These are phyloP conservation scores for Aspergillus transmontanensis DNA, from an alignment of 2,329 filamentous ascomycete genomes.

Conservation along the genomic window DNA sequence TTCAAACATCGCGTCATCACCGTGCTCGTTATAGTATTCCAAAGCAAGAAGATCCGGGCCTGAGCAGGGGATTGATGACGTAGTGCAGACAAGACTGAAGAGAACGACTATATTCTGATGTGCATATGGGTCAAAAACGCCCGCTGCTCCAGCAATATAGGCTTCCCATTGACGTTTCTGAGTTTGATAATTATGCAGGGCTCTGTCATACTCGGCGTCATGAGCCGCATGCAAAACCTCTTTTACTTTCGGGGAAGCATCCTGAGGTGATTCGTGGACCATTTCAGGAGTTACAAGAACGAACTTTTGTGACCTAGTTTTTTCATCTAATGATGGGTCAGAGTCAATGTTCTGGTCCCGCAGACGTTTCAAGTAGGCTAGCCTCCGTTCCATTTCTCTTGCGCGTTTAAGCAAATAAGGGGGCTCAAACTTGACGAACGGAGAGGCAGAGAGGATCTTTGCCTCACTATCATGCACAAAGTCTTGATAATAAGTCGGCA, in stretches of 20 bases:
- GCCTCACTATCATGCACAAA: slow-evolving; percentile 93
- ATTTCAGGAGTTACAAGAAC: slow-evolving; percentile 93
- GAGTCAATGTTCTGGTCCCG: slow-evolving; percentile 65
- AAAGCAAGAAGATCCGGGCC: slow-evolving; percentile 89
- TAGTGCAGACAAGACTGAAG: slow-evolving; percentile 90
- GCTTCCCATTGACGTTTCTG: slow-evolving; percentile 97
- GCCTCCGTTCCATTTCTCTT: slow-evolving; percentile 82
- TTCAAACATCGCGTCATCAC: slow-evolving; percentile 67
- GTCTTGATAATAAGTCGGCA: slow-evolving; percentile 91
- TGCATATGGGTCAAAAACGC: slow-evolving; percentile 90
- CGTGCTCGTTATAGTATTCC: slow-evolving; percentile 90
- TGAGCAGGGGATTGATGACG: slow-evolving; percentile 88
- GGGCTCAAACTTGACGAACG: slow-evolving; percentile 92
- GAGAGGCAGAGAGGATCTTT: slow-evolving; percentile 90
- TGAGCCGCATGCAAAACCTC: slow-evolving; percentile 94
- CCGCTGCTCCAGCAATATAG: slow-evolving; percentile 83
- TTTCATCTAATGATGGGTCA: slow-evolving; percentile 58
- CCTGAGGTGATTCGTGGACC: slow-evolving; percentile 81
- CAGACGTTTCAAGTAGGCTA: slow-evolving; percentile 79
- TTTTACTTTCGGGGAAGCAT: slow-evolving; percentile 82
- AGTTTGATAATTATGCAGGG: slow-evolving; percentile 87
- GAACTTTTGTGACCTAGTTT: slow-evolving; percentile 70
- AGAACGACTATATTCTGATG: slow-evolving; percentile 96
- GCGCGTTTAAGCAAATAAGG: slow-evolving; percentile 92
- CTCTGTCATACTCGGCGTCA: slow-evolving; percentile 95